Evolutionary conservation across 106 monocot species (phyloP).

Genomic region (Hemerocallis citrina): DNA sequence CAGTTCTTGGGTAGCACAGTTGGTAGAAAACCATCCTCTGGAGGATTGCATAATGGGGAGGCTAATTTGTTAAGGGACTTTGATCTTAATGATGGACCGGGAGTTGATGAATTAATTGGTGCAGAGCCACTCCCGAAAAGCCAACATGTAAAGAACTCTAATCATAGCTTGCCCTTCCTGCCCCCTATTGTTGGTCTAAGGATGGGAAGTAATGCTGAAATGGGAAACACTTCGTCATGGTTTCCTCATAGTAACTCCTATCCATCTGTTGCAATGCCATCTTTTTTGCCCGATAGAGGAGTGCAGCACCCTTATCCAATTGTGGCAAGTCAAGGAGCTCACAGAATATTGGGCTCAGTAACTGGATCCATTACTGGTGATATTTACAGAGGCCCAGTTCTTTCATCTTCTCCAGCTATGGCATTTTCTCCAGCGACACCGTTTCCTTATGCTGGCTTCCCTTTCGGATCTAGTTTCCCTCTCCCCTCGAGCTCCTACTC

Average conservation of each 20-base stretch:
- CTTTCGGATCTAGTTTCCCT: slow-evolving; percentile 42
- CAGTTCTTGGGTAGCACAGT: slow-evolving; percentile 17
- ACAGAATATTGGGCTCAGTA: slow-evolving; percentile 34
- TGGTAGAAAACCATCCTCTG: slow-evolving; percentile 15
- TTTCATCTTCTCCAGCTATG: slow-evolving; percentile 59
- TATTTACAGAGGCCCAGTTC: slow-evolving; percentile 36
- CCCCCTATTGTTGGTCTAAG: slow-evolving; percentile 30
- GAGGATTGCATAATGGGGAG: slow-evolving; percentile 22
- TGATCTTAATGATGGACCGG: slow-evolving; percentile 87
- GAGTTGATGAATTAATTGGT: slow-evolving; percentile 49
- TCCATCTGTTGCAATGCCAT: slow-evolving; percentile 45
- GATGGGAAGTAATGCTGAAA: slow-evolving; percentile 44
- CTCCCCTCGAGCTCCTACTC: slow-evolving; percentile 29
- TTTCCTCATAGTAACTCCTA: slow-evolving; percentile 39
- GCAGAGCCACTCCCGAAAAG: slow-evolving; percentile 20
- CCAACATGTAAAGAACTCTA: slow-evolving; percentile 22
- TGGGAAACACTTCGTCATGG: slow-evolving; percentile 51
- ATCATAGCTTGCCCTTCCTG: slow-evolving; percentile 32
- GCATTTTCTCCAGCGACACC: slow-evolving; percentile 30
- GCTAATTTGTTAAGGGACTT: slow-evolving; percentile 53
- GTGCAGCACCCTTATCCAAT: slow-evolving; percentile 51
- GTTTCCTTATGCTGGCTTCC: slow-evolving; percentile 46
- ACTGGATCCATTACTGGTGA: slow-evolving; percentile 24
- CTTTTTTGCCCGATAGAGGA: slow-evolving; percentile 52
- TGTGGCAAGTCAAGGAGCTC: slow-evolving; percentile 32